phyloP scores from a whole-genome alignment of 345 rosid genomes.

The Kandelia obovata region DNA sequence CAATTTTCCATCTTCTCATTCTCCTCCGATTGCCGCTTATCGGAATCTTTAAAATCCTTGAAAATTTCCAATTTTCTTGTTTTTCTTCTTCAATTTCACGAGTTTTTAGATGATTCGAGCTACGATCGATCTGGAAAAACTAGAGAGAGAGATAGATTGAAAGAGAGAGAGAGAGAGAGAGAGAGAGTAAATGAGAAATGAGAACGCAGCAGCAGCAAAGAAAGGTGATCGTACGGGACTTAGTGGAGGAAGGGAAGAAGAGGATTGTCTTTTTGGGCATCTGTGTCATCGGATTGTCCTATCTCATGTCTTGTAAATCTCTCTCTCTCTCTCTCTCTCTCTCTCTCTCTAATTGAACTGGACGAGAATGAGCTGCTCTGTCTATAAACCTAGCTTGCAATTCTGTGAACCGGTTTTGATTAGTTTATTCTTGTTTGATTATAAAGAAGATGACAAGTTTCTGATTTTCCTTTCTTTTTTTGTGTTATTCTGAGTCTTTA shows the following conservation, averaged over 20 bases:
- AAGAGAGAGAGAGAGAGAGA: no score
- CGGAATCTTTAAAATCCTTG: no score
- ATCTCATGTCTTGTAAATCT: conserved; percentile 81
- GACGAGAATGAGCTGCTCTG: not conserved
- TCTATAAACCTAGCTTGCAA: no score
- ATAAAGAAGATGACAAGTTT: no score
- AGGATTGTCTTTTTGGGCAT: conserved; percentile 74
- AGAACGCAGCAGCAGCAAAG: conserved; percentile 35
- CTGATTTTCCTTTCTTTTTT: no score
- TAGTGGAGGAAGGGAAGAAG: conserved; percentile 96
- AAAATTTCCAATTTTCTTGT: not conserved
- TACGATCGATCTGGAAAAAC: not conserved
- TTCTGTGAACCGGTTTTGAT: no score
- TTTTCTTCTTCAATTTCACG: not conserved
- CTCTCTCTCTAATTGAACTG: not conserved
- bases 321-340: not conserved
- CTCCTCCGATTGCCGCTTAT: not conserved
- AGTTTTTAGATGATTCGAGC: not conserved
- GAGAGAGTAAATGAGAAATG: conserved; percentile 31
- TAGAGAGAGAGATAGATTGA: conserved; percentile 6
- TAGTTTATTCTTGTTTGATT: no score
- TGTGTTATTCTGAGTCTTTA: no score
- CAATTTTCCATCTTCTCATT: not conserved
- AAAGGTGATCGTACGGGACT: conserved; percentile 62
- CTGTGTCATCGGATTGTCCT: conserved; percentile 89